Evolutionary conservation across 2,329 filamentous ascomycete genomes (phyloP).

Genomic region (Alternaria sp.): DNA sequence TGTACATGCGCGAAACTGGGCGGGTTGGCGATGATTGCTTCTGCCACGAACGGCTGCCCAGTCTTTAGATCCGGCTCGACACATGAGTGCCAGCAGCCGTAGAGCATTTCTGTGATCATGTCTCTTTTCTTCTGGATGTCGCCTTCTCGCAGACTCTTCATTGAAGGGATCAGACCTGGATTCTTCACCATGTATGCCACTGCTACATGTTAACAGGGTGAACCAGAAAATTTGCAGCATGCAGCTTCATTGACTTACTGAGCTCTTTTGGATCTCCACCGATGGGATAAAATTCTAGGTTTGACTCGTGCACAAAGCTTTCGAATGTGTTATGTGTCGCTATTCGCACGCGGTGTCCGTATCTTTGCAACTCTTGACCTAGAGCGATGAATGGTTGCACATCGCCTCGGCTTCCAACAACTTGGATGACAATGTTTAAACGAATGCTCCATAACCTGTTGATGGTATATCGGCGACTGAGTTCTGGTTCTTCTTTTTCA

Average conservation of each 20-base stretch:
- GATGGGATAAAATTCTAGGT: conserved; percentile 49
- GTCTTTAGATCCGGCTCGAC: conserved; percentile 47
- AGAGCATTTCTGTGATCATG: conserved; percentile 36
- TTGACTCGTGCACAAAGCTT: conserved; percentile 23
- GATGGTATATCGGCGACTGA: conserved; percentile 8
- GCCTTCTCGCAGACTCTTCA: conserved; percentile 34
- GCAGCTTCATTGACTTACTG: conserved; percentile 27
- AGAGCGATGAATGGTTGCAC: conserved; percentile 69
- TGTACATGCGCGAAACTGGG: conserved; percentile 80
- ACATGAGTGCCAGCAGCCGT: conserved; percentile 43
- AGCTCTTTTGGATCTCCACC: conserved; percentile 50
- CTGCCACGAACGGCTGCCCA: conserved; percentile 76
- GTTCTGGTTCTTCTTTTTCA: conserved; percentile 4
- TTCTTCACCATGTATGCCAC: conserved; percentile 63
- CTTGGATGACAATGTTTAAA: conserved; percentile 65
- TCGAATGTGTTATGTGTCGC: conserved; percentile 35
- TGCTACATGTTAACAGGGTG: neutral
- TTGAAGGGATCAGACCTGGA: conserved; percentile 49
- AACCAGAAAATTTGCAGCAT: neutral
- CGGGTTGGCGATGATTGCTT: conserved; percentile 79
- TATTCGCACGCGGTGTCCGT: conserved; percentile 40
- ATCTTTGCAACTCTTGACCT: conserved; percentile 56
- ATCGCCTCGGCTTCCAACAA: conserved; percentile 63
- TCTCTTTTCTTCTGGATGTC: conserved; percentile 45
- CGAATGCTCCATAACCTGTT: conserved; percentile 8